Conservation (phyloP, 2,329 filamentous ascomycete genomes). For the Colletotrichum salicis region DNA sequence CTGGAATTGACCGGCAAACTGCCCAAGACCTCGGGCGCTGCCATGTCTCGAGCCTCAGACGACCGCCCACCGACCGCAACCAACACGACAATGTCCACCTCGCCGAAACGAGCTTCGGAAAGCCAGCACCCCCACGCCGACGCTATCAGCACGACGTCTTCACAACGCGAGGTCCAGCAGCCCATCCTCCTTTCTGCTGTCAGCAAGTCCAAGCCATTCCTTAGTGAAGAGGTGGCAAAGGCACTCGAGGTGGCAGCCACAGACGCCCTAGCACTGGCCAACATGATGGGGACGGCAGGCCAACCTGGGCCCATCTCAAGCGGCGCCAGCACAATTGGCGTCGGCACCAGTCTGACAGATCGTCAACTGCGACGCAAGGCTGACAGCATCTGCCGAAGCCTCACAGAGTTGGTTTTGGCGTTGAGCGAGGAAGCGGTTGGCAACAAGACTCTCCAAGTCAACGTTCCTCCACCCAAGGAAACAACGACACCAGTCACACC, state of each 20-base stretch:
- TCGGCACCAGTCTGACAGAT: constrained; percentile 71
- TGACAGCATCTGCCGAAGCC: constrained; percentile 89
- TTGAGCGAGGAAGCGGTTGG: constrained; percentile 71
- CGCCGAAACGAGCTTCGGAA: constrained; percentile 77
- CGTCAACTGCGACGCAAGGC: constrained; percentile 89
- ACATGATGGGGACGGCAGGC: constrained; percentile 79
- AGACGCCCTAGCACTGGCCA: constrained; percentile 82
- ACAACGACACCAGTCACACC: constrained; percentile 51
- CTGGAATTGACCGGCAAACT: constrained; percentile 91
- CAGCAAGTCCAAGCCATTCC: constrained; percentile 76
- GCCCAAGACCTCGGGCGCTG: constrained; percentile 82
- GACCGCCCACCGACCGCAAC: constrained; percentile 93
- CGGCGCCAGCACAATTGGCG: constrained; percentile 70
- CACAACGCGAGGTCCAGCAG: constrained; percentile 68
- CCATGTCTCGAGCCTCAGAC: constrained; percentile 77
- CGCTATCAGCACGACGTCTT: constrained; percentile 52
- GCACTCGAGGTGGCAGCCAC: constrained; percentile 83
- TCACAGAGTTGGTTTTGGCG: constrained; percentile 92
- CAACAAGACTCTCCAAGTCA: constrained; percentile 44
- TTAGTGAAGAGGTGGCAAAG: constrained; percentile 78
- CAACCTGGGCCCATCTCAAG: constrained; percentile 76
- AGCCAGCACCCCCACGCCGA: constrained; percentile 58
- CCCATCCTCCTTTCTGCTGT: constrained; percentile 85
- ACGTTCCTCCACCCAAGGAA: constrained; percentile 40
- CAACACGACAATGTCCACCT: constrained; percentile 90